A percentile compares a stretch with the other conserved stretches of the same genome.
Conservation (phyloP, 2,329 filamentous ascomycete genomes). For the Aspergillus sergii region DNA sequence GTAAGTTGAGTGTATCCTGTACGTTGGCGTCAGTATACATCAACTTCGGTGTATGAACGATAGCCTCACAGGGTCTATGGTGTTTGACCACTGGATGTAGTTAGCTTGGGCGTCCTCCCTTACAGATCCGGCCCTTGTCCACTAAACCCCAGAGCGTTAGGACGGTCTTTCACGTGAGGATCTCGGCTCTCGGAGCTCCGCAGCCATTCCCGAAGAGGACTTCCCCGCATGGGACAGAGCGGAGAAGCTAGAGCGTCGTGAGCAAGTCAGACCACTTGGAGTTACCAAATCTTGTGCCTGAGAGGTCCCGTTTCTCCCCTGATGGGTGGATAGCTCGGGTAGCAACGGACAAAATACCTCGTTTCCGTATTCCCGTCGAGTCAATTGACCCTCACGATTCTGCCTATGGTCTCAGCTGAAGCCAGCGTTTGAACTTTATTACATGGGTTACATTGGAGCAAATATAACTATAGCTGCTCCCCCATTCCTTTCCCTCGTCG, state of each 20-base stretch:
- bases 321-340: not conserved
- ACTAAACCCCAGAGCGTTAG: not conserved
- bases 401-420: not conserved
- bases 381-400: not conserved
- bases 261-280: not conserved
- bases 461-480: not conserved
- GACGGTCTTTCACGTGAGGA: slow-evolving; percentile 17
- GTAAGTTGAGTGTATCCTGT: not conserved
- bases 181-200: slow-evolving; percentile 22
- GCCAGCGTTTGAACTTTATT: slow-evolving; percentile 1
- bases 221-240: slow-evolving; percentile 22
- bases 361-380: not conserved
- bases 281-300: slow-evolving; percentile 1
- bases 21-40: not conserved
- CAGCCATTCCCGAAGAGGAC: slow-evolving; percentile 12
- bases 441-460: not conserved
- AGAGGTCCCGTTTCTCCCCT: not conserved
- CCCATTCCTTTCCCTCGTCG: not conserved
- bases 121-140: not conserved
- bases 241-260: slow-evolving; percentile 8
- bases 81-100: not conserved
- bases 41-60: not conserved
- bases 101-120: not conserved
- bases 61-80: no score
- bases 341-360: slow-evolving; percentile 4